Evolutionary conservation across 768 basidiomycete species (phyloP), one percentile per base, ranked within the genome.

Genomic region (Mycena floridula): DNA sequence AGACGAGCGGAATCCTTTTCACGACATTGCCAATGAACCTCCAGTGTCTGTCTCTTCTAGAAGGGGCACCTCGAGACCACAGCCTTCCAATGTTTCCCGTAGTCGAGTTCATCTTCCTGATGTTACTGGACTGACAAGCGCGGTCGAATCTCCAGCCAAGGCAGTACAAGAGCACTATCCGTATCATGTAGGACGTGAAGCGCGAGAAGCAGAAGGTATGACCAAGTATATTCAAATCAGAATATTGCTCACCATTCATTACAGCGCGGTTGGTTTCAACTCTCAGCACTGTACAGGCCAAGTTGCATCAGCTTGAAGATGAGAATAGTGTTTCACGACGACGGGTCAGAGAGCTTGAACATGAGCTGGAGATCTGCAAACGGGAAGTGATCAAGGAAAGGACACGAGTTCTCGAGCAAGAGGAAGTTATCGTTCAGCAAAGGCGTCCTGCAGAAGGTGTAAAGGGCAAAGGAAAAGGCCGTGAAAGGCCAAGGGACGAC

Each of bases 331-430:
- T 89, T 7, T 91, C 90, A 4, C 74, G 89, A 2, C 71, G 86
- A 21, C 73, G 91, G 15, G 87, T 96, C n/a, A 67, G 81, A 27
- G 92, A 95, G 56, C 73, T 96, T 2, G 93, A 96, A 62, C 68
- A 74, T 44, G 93, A 95, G 58, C 72, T 96, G 5, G 90, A 95
- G 49, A 76, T 76, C 12, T 88, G 87, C 51, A 89, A 85, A 57
- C 73, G 76, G n/a, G 86, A 93, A 37, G 83, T 88, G 2, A 76
- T 73, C 1, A 67, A 70, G 44, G 88, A 91, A 57, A 74, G 86
- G 12, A 81, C 81, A 3, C 65, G 77, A 21, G 68, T 86, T 11
- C 62, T 79, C 25, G 78, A 82, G 43, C 70, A 72, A 24, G 77
- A 82, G 46, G 74, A 78, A 37, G 47, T 64, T 18, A 65, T 71